phyloP scores from a whole-genome alignment of 139 green algal genomes.

The Chlorella sp. region DNA sequence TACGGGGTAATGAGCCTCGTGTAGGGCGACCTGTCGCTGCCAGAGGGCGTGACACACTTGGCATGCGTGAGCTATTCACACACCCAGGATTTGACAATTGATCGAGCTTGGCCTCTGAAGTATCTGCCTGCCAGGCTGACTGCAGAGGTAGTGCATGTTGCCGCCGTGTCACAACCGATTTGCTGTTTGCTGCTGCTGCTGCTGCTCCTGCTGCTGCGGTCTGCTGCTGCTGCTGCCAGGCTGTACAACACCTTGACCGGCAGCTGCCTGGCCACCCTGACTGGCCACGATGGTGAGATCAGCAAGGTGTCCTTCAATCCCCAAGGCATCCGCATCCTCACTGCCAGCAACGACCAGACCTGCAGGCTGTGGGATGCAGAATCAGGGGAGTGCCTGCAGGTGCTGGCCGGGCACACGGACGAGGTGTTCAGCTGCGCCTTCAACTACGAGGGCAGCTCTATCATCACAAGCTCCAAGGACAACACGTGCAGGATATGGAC shows the following conservation, averaged over 20 bases:
- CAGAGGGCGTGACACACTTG: too few relatives aligned
- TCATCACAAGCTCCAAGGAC: slow-evolving; percentile 59
- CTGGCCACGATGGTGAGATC: slow-evolving; percentile 65
- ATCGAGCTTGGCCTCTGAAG: too few relatives aligned
- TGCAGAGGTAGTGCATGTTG: too few relatives aligned
- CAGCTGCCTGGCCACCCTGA: slow-evolving; percentile 43
- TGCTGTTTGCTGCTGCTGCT: too few relatives aligned
- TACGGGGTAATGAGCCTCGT: too few relatives aligned
- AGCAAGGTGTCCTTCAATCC: slow-evolving; percentile 72
- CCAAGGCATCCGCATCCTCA: slow-evolving; percentile 51
- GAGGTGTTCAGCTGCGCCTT: slow-evolving; percentile 72
- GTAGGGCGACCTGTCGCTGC: too few relatives aligned
- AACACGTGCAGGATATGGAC: slow-evolving; percentile 74
- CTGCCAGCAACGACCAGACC: slow-evolving; percentile 52
- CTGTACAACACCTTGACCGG: slow-evolving; percentile 42
- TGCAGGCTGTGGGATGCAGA: slow-evolving; percentile 47
- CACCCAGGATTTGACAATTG: too few relatives aligned
- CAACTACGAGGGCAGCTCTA: slow-evolving; percentile 71
- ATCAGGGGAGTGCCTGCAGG: slow-evolving; percentile 45
- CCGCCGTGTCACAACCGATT: too few relatives aligned
- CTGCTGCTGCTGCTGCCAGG: slow-evolving; percentile 57
- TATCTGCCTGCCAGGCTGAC: too few relatives aligned
- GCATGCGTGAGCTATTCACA: too few relatives aligned
- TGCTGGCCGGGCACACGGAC: slow-evolving; percentile 64
- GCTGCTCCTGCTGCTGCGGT: too few relatives aligned